Percentiles rank a stretch among this genome's conserved stretches.
Evolutionary conservation across 2,329 filamentous ascomycete species (phyloP).

Genomic region (Fusarium sacchari): DNA sequence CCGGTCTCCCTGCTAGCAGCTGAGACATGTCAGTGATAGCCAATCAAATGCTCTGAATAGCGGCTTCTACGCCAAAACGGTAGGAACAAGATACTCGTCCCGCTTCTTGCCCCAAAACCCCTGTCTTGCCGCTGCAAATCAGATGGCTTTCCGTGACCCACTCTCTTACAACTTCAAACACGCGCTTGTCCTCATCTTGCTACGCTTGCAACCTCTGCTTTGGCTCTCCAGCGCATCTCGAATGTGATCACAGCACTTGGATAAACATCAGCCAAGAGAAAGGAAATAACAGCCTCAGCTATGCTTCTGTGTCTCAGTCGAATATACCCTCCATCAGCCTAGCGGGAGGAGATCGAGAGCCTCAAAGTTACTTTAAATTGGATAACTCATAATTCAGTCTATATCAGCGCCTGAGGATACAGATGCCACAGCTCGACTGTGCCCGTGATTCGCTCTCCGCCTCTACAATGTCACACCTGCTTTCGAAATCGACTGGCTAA

Average conservation of each 20-base stretch:
- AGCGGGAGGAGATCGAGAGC: conserved; percentile 9
- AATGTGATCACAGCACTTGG: conserved; percentile 15
- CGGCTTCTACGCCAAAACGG: conserved; percentile 40
- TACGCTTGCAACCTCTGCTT: conserved; percentile 19
- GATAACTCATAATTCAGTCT: conserved; percentile 20
- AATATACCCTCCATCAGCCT: conserved; percentile 35
- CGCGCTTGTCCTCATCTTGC: conserved; percentile 34
- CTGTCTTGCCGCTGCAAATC: conserved; percentile 37
- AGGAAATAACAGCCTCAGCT: conserved; percentile 7
- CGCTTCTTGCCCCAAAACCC: conserved; percentile 34
- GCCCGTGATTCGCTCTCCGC: conserved; percentile 21
- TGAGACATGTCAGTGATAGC: conserved; percentile 4
- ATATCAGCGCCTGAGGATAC: conserved; percentile 25
- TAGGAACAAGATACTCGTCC: conserved; percentile 36
- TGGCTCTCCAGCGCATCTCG: conserved; percentile 19
- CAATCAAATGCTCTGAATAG: conserved; percentile 21
- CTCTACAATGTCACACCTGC: conserved; percentile 17
- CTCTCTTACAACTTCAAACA: conserved; percentile 45
- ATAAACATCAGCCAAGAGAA: conserved; percentile 14
- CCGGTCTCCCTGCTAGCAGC: conserved; percentile 29
- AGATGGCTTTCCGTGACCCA: conserved; percentile 23
- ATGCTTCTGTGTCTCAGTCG: conserved; percentile 5
- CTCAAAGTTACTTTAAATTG: conserved; percentile 14
- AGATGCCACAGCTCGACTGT: conserved; percentile 15
- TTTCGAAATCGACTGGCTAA: conserved; percentile 8